phyloP scores from a whole-genome alignment of 2,329 filamentous ascomycete species.

The Leptographium wingfieldii region DNA sequence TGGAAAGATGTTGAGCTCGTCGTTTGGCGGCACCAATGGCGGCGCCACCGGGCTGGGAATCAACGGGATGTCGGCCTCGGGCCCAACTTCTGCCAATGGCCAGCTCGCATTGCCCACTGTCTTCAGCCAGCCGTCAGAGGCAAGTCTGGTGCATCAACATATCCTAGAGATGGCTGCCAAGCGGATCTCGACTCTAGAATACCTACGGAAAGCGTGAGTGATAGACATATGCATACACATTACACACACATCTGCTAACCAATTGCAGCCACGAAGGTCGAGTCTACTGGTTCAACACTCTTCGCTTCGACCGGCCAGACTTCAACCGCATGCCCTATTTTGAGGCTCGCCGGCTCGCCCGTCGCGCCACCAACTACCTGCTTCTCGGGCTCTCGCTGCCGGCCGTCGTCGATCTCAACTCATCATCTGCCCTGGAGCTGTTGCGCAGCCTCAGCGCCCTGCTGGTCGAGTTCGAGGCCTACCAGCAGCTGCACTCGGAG shows the following conservation, averaged over 20 bases:
- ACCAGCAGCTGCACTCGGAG: constrained; percentile 74
- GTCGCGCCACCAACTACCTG: constrained; percentile 86
- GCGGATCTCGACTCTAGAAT: constrained; percentile 86
- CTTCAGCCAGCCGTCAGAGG: constrained; percentile 22
- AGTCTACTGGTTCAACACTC: constrained; percentile 96
- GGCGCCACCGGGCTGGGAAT: background rate
- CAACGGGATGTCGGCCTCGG: constrained; percentile 15
- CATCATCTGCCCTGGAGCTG: constrained; percentile 69
- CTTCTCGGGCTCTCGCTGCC: constrained; percentile 86
- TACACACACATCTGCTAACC: background rate
- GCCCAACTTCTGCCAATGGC: constrained; percentile 13
- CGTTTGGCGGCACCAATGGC: constrained; percentile 7
- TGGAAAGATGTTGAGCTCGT: constrained; percentile 2
- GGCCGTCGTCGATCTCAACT: constrained; percentile 77
- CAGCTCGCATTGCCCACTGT: constrained; percentile 17
- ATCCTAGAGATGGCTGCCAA: constrained; percentile 82
- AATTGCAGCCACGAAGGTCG: constrained; percentile 69
- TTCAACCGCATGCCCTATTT: constrained; percentile 76
- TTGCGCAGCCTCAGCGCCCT: constrained; percentile 76
- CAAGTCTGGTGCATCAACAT: constrained; percentile 39
- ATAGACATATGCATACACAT: too few relatives aligned
- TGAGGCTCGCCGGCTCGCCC: constrained; percentile 68
- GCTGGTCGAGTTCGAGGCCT: constrained; percentile 83
- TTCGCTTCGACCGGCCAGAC: constrained; percentile 77
- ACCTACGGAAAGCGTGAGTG: constrained; percentile 76